Conservation (phyloP, 495 filamentous ascomycete species). For the Cairneyella variabilis region DNA sequence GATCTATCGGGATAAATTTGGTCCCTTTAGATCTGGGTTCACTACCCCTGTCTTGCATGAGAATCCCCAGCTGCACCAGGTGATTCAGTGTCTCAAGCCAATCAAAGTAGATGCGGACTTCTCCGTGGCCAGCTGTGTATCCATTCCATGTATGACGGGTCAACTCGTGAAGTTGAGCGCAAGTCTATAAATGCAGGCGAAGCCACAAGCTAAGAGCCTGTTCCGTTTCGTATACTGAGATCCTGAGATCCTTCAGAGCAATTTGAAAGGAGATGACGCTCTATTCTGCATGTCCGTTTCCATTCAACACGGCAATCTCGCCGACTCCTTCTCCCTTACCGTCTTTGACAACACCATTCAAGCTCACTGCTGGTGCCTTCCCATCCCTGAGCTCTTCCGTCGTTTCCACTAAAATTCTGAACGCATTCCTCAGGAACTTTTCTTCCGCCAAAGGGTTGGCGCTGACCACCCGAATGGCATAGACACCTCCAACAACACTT, state of each 20-base stretch:
- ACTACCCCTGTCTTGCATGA: background rate
- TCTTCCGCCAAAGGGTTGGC: slow-evolving; percentile 65
- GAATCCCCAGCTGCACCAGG: background rate
- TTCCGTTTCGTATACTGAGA: no score
- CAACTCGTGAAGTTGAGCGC: no score
- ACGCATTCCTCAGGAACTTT: slow-evolving; percentile 67
- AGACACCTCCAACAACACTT: slow-evolving; percentile 68
- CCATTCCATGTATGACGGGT: no score
- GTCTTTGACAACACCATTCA: slow-evolving; percentile 7
- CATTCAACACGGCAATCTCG: slow-evolving; percentile 6
- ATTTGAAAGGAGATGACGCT: no score
- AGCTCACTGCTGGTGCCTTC: background rate
- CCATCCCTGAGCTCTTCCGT: slow-evolving; percentile 51
- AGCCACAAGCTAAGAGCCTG: no score
- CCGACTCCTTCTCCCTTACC: slow-evolving; percentile 12
- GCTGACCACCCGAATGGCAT: slow-evolving; percentile 75
- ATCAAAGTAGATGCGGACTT: background rate
- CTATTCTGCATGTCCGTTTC: no score
- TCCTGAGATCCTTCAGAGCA: no score
- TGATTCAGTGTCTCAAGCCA: background rate
- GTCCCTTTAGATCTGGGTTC: no score
- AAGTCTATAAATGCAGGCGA: no score
- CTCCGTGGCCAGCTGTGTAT: background rate
- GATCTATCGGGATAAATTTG: background rate
- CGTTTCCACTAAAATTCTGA: slow-evolving; percentile 69